Conservation (phyloP, 2,329 filamentous ascomycete species). For the Aspergillus sp. region DNA sequence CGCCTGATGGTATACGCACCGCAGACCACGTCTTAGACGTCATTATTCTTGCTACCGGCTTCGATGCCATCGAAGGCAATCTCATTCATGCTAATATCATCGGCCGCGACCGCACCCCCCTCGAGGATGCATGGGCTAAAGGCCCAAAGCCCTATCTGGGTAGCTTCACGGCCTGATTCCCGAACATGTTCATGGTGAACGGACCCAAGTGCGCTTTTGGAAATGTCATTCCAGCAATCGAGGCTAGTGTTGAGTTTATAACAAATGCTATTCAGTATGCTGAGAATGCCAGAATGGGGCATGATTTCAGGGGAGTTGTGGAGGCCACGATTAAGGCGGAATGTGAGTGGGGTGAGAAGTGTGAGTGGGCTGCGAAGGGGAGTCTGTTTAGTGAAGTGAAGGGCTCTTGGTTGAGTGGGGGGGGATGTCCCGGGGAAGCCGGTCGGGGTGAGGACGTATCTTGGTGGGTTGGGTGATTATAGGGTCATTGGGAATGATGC, state of each 20-base stretch:
- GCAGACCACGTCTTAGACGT: slow-evolving; percentile 6
- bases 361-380: too few species aligned
- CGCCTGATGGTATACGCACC: slow-evolving; percentile 6
- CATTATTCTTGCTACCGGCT: slow-evolving; percentile 9
- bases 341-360: too few species aligned
- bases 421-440: too few species aligned
- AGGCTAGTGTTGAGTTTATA: neutral
- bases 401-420: too few species aligned
- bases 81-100: neutral
- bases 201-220: slow-evolving; percentile 4
- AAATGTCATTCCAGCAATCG: neutral
- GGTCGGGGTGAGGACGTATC: too few species aligned
- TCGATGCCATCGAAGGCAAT: slow-evolving; percentile 6
- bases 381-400: too few species aligned
- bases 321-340: too few species aligned
- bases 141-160: slow-evolving; percentile 5
- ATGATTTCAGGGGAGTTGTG: too few species aligned
- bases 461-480: too few species aligned
- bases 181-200: slow-evolving; percentile 10
- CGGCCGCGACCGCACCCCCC: neutral
- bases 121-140: slow-evolving; percentile 6
- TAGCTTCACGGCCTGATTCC: slow-evolving; percentile 6
- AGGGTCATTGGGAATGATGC: too few species aligned
- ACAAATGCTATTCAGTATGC: too few species aligned
- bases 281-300: too few species aligned